Base-by-base conservation (phyloP, 2,329 filamentous ascomycete genomes). In the Neonectria hederae region DNA sequence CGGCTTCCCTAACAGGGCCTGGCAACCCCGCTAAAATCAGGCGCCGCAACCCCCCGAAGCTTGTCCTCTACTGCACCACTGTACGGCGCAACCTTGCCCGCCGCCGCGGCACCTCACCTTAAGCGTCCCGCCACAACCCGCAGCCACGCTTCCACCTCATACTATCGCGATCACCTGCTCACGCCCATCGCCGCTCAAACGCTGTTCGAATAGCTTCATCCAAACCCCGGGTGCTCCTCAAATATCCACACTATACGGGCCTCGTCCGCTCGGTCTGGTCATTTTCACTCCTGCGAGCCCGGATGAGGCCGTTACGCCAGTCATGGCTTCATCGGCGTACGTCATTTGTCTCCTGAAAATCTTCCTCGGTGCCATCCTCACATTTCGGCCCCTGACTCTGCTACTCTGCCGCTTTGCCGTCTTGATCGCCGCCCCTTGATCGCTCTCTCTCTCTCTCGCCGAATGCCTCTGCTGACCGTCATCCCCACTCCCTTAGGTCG, bases 401-500 rank as follows among this genome's bases (percentile, higher is more conserved):
- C 62, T 51, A 54, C 65, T 57, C 63, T 62, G 42, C 62, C 53
- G 58, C 65, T 69, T 53, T 54, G 58, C 53, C 35, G 54, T 63
- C 57, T 24, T 58, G 64, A 65, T 65, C 54, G 58, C 62, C 56
- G 56, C 53, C 55, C 48, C 54, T 62, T 69, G 52, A 61, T 56
- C 63, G 56, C 62, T 59, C 40, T 42, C 48, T 62, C 40, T 42
- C 48, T 62, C 54, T 57, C 62, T 67, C 45, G 46, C 32, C 42
- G 61, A 43, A 28, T 52, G 24, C 32, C 59, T 63, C 42, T 68
- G 59, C 69, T 71, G 65, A 71, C 71, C 52, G 56, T 67, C 28
- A 54, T 68, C 55, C 65, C 68, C 69, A 66, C 65, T 63, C 62
- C 52, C 65, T 35, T 69, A 88, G 86, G 66, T 84, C 86, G n/a